Base-by-base conservation (phyloP, 1,284 basidiomycete species). In the Moniliophthora roreri region DNA sequence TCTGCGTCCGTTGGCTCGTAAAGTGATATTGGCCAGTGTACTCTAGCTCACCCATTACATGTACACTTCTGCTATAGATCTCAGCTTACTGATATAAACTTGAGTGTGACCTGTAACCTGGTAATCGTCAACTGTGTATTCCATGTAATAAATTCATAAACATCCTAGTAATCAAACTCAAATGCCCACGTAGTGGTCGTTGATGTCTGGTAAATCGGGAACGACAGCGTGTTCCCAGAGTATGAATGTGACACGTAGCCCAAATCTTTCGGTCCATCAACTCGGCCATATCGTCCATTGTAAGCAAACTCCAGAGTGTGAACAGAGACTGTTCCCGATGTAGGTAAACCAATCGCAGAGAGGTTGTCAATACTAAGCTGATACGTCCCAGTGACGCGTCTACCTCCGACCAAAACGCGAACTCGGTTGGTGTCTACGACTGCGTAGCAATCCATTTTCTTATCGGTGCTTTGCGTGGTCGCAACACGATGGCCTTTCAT, bases 141-240 rank as follows among this genome's bases (percentile, higher is more conserved):
- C n/a, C n/a, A n/a, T n/a, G n/a, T n/a, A n/a, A n/a, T n/a, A n/a
- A n/a, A n/a, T n/a, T n/a, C n/a, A n/a, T n/a, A n/a, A n/a, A n/a
- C n/a, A n/a, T n/a, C 45, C 48, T 54, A 55, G 21, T 37, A 55
- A 42, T 41, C 46, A 50, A 58, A 58, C 49, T 62, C 60, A 16
- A 62, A 62, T 32, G 60, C 58, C 58, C 60, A 62, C 6, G 60
- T 62, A 21, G 57, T 60, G n/a, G 53, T 53, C 15, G 60, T 62
- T 18, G 51, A 51, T 15, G 60, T 62, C 52, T 62, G 60, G 53
- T 57, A 62, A n/a, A 62, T 62, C 21, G 59, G 59, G 52, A 62
- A 62, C 7, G 52, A 52, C 23, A 62, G 42, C 15, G 58, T 51
- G 47, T 62, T 62, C 16, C 59, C 59, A 2, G 57, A 48, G 32